Evolutionary conservation across 345 rosid genomes (phyloP), one percentile per base, ranked within the genome.

Genomic region (Brassica nigra): DNA sequence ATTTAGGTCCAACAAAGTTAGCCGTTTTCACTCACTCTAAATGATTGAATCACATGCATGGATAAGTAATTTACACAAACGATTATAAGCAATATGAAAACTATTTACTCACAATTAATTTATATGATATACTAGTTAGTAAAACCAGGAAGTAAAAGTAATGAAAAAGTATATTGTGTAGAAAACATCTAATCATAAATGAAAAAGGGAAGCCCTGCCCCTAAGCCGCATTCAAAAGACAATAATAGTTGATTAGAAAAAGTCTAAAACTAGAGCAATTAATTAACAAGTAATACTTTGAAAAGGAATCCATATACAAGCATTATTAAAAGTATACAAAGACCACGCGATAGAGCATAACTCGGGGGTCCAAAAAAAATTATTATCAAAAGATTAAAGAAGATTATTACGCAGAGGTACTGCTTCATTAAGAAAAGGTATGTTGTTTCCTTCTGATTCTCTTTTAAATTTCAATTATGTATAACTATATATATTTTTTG

Each of bases 291-390:
- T 80, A 80, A 12, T 80, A 80, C 83, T 80, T 80, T 80, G 69
- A 75, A 75, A 75, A 80, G 83, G 79, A 63, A 75, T 75, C 79
- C 83, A 80, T 75, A 70, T 63, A 70, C 80, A 8, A 80, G 63
- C 80, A 75, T 80, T 75, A 80, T 75, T 42, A 75, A 80, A 68
- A 75, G 76, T 70, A 75, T 70, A 75, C 76, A 64, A 80, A 70
- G 83, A 75, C 83, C 68, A 70, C 76, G 64, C 30, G 80, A 70
- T 80, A 80, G 65, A 70, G 80, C 73, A 70, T 80, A 54, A 66
- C 39, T 70, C 44, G 63, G 68, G 75, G 47, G 47, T 8, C 47
- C 47, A 39, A 39, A 8, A 39, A 36, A 8, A 5, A 36, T 0
- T 39, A 39, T 39, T 39, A 39, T 39, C 47, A 39, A 39, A 9